Percentiles rank a stretch among this genome's conserved stretches.
Conservation (phyloP, 208 protist species). For the Crithidia thermophila region DNA sequence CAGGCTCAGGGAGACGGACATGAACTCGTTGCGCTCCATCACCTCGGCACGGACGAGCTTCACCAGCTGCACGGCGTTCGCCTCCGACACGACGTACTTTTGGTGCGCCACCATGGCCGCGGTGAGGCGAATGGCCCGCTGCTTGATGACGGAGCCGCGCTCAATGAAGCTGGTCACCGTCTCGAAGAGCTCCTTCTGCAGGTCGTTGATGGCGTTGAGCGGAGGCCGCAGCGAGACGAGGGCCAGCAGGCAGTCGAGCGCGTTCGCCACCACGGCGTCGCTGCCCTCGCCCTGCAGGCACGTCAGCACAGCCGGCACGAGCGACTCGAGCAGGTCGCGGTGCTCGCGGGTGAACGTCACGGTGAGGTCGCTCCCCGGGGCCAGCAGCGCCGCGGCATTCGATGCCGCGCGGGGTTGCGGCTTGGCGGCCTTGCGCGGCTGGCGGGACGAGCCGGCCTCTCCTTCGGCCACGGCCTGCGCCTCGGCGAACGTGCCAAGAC, state of each 20-base stretch:
- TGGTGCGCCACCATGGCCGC: slow-evolving; percentile 79
- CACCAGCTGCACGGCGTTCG: slow-evolving; percentile 66
- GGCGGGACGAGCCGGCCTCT: background rate
- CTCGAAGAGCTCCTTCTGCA: slow-evolving; percentile 66
- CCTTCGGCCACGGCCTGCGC: slow-evolving; percentile 45
- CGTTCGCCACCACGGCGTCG: slow-evolving; percentile 86
- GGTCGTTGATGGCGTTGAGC: slow-evolving; percentile 54
- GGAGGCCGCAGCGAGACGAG: slow-evolving; percentile 84
- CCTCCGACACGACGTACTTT: slow-evolving; percentile 62
- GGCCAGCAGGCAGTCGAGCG: slow-evolving; percentile 84
- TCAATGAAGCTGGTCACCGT: slow-evolving; percentile 82
- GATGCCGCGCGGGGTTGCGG: background rate
- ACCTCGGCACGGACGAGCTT: slow-evolving; percentile 73
- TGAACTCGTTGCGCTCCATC: slow-evolving; percentile 80
- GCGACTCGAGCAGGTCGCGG: slow-evolving; percentile 64
- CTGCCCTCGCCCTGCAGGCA: slow-evolving; percentile 91
- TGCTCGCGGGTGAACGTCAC: slow-evolving; percentile 81
- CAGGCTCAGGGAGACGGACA: slow-evolving; percentile 80
- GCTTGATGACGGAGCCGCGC: slow-evolving; percentile 87
- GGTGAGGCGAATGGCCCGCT: slow-evolving; percentile 84
- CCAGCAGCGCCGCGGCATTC: background rate
- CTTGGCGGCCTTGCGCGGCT: background rate
- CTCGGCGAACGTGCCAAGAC: slow-evolving; percentile 69
- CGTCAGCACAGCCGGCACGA: slow-evolving; percentile 73
- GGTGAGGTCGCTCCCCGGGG: slow-evolving; percentile 45